Conservation (phyloP, 2,329 filamentous ascomycete species). For the Exophiala viscosa region DNA sequence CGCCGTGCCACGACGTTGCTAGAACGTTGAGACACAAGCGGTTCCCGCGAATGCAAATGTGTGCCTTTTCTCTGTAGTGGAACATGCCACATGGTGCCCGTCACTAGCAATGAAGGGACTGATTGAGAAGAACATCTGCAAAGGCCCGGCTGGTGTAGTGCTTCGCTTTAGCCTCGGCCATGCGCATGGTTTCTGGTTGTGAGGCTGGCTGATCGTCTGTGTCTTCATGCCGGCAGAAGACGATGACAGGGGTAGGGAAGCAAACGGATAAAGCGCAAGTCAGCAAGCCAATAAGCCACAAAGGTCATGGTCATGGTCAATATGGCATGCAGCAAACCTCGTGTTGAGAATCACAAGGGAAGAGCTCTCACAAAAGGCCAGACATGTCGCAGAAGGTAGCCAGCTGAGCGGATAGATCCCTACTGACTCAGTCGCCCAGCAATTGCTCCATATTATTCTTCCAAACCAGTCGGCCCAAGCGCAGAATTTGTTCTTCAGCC, state of each 20-base stretch:
- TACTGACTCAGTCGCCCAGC: constrained; percentile 8
- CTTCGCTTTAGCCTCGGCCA: neutral
- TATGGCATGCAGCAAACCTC: neutral
- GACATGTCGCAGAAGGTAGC: constrained; percentile 17
- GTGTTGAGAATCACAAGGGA: neutral
- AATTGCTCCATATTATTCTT: neutral
- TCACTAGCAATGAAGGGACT: neutral
- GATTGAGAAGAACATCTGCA: neutral
- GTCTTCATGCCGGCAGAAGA: neutral
- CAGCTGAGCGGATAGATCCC: constrained; percentile 5
- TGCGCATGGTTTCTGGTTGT: neutral
- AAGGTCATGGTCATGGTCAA: neutral
- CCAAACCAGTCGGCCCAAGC: neutral
- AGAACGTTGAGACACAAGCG: constrained; percentile 4
- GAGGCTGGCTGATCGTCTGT: neutral
- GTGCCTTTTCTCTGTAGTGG: constrained; percentile 3
- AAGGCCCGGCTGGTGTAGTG: neutral
- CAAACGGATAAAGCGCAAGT: neutral
- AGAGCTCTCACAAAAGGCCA: constrained; percentile 14
- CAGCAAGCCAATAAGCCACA: neutral
- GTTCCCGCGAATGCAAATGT: constrained; percentile 7
- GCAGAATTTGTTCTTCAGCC: neutral
- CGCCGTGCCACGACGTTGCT: constrained; percentile 11
- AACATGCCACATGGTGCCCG: neutral
- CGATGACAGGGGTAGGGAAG: neutral